Evolutionary conservation across 83 land plant genomes (phyloP), one percentile per base, ranked within the genome.

Genomic region (Picea abies): DNA sequence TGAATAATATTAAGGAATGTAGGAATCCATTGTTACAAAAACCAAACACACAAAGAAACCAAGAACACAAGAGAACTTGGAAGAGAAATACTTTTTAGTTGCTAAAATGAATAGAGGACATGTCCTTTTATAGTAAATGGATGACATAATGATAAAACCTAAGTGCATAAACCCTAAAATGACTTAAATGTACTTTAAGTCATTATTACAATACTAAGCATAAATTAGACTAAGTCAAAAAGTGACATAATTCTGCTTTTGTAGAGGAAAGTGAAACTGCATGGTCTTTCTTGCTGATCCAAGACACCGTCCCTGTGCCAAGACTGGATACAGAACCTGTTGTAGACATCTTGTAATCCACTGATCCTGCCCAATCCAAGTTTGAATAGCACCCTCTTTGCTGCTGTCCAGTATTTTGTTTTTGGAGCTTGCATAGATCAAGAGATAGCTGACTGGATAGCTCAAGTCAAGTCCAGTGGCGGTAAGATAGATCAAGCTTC

Each of bases 281-380:
- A 49, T 49, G 56, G 9, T 20, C 20, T 66, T 25, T 25, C 69
- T 66, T 25, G 32, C 26, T 25, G 32, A 66, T 25, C 69, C 69
- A 66, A 66, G 11, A 25, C 6, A 22, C 26, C 10, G 12, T 25
- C 69, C 69, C 10, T 66, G 69, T 66, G 26, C 69, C 69, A 66
- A 66, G 69, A 6, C 9, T 66, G 26, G 25, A 66, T 10, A 49
- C 9, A n/a, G 20, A 66, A 25, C 35, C 32, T 22, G 25, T 66
- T 66, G 69, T 66, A 66, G 69, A 66, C 69, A 25, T 66, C 69
- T 22, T 66, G 69, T 23, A 5, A 66, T 66, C 26, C 69, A 25
- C 26, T 22, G 32, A 7, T 66, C 32, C 2, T 25, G 9, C 32
- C 23, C 32, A 66, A 66, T 25, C 3, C 12, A 9, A 26, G 69